phyloP scores from a whole-genome alignment of 805 yeast species.

The Ogataea haglerorum region DNA sequence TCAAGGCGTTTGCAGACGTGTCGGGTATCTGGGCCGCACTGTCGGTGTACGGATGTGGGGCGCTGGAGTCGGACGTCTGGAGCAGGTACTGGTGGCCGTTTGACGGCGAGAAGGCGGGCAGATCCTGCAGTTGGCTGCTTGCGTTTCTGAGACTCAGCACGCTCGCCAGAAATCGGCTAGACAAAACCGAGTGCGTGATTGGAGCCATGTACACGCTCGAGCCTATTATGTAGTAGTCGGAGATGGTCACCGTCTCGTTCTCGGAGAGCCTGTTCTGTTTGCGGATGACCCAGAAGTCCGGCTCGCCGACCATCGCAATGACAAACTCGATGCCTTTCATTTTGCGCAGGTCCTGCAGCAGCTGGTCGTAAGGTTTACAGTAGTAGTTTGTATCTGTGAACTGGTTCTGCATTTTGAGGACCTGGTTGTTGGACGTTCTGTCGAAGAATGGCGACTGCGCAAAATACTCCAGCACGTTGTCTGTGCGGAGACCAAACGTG shows the following conservation, averaged over 20 bases:
- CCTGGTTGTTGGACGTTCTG: constrained; percentile 90
- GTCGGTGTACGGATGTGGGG: constrained; percentile 3
- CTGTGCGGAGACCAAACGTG: constrained; percentile 78
- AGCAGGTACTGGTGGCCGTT: constrained; percentile 51
- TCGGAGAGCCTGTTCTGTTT: constrained; percentile 68
- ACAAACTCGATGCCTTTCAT: constrained; percentile 87
- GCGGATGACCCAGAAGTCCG: constrained; percentile 88
- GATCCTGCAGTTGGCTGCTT: constrained; percentile 40
- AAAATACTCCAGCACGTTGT: constrained; percentile 89
- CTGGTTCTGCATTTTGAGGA: constrained; percentile 91
- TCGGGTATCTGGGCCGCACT: constrained; percentile 16
- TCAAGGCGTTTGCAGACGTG: constrained; percentile 28
- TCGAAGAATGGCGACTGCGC: constrained; percentile 94
- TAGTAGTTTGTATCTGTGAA: constrained; percentile 51
- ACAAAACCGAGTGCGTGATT: constrained; percentile 62
- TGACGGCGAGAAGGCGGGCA: constrained; percentile 57
- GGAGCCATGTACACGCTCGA: constrained; percentile 94
- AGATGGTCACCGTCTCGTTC: constrained; percentile 48
- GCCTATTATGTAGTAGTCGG: constrained; percentile 85
- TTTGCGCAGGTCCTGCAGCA: constrained; percentile 54
- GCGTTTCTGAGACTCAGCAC: constrained; percentile 44
- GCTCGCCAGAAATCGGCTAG: constrained; percentile 63
- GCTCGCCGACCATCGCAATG: constrained; percentile 71
- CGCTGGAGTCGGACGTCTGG: constrained; percentile 1
- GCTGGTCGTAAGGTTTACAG: constrained; percentile 29